Evolutionary conservation across 495 filamentous ascomycete species (phyloP), one percentile per base, ranked within the genome.

Genomic region (Penicillium psychrofluorescens): DNA sequence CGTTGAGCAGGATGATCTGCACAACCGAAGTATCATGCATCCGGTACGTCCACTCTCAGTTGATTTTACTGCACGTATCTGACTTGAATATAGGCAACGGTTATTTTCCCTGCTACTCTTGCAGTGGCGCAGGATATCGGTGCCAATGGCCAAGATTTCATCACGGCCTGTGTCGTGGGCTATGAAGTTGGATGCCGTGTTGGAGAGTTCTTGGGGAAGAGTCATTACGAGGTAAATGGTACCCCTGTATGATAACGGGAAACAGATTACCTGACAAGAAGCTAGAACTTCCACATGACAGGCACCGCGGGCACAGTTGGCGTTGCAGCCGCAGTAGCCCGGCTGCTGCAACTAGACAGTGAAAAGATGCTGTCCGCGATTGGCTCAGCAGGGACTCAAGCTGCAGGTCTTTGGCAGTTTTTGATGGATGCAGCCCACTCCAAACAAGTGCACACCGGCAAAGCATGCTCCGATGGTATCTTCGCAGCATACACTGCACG

Each of bases 1-100:
- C 0, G 63, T 66, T 11, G 63, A 66, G 42, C 63, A 66, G 36
- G 63, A 66, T 54, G 63, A 66, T 50, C 53, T 66, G 36, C 63
- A 66, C 41, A 66, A 64, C 46, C 44, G 59, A 8, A 66, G 63
- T 44, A 66, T 66, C 30, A 61, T 59, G 56, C 63, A 66, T 51
- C 63, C 63, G 12, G 63, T 66, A 32, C 32, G 59, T 54, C 27
- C 32, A 35, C 8, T 16, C 11, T 15, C 11, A 7, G 9, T 8
- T 13, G 10, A 11, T 11, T 27, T 7, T 14, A 40, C n/a, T 34
- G 16, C 22, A 4, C 22, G 22, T 22, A 22, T 22, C 22, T 22
- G 11, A 31, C 11, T 9, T 28, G 27, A 41, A 11, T 6, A 7
- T 36, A 64, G 63, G 63, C 63, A 9, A 66, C 63, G 15, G 56